These are phyloP conservation scores for Quercus tomentella DNA, from an alignment of 331 rosid genomes.

Conservation along the genomic window DNA sequence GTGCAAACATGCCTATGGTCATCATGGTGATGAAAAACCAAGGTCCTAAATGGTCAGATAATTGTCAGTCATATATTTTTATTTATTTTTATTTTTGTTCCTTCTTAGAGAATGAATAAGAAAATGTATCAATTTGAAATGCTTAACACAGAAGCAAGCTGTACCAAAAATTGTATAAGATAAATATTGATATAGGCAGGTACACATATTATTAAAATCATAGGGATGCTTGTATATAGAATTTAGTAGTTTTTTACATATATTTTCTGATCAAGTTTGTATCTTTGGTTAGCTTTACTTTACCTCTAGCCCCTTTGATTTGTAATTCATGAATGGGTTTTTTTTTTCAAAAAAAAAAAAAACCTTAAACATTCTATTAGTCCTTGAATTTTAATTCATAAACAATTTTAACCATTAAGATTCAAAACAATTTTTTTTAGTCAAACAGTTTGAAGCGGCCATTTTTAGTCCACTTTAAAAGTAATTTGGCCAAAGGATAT, in stretches of 20 bases:
- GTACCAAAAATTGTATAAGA: not conserved
- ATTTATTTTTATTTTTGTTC: not conserved
- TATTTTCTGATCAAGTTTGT: not conserved
- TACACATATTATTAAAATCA: not conserved
- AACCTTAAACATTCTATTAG: no score
- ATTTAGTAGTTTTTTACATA: not conserved
- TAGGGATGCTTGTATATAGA: not conserved
- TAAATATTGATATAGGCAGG: not conserved
- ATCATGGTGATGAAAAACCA: slow-evolving; percentile 47
- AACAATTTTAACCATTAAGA: no score
- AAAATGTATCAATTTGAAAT: not conserved
- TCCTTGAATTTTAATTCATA: no score
- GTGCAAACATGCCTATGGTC: slow-evolving; percentile 60
- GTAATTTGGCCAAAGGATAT: no score
- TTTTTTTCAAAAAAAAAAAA: no score
- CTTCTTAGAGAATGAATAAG: not conserved
- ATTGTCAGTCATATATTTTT: slow-evolving; percentile 17
- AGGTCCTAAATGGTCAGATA: slow-evolving; percentile 23
- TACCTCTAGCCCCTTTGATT: not conserved
- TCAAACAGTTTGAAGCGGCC: no score
- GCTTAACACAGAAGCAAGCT: not conserved
- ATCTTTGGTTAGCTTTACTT: not conserved
- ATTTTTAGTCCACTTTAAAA: no score
- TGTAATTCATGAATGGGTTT: not conserved
- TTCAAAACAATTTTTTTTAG: no score